phyloP scores from a whole-genome alignment of 2,329 filamentous ascomycete species.

The Emericellopsis cladophorae region DNA sequence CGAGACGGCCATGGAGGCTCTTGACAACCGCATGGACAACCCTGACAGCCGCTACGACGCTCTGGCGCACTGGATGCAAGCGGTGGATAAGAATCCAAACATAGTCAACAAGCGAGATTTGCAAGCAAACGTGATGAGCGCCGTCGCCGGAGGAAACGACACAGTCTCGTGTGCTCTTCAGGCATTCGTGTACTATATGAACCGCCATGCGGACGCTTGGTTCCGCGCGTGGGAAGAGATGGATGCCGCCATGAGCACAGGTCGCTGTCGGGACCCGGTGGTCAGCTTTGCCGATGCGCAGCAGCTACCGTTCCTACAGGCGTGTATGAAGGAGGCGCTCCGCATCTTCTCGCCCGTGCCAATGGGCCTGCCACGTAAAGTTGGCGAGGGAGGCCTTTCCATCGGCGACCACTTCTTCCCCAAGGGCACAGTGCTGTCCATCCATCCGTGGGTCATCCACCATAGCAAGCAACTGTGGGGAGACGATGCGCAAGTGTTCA shows the following conservation, averaged over 20 bases:
- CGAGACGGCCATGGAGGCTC: conserved; percentile 10
- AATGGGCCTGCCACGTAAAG: conserved; percentile 11
- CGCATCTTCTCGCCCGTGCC: conserved; percentile 19
- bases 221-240: conserved; percentile 3
- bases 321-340: conserved; percentile 25
- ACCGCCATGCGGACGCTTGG: conserved; percentile 3
- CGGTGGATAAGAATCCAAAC: conserved; percentile 5
- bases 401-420: conserved; percentile 16
- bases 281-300: conserved; percentile 10
- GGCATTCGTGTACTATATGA: conserved; percentile 6
- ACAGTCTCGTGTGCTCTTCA: conserved; percentile 6
- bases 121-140: conserved; percentile 2
- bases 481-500: conserved; percentile 15
- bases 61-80: conserved; percentile 12
- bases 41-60: conserved; percentile 11
- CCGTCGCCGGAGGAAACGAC: conserved; percentile 5
- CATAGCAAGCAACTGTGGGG: conserved; percentile 21
- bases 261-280: conserved; percentile 1
- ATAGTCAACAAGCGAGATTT: conserved; percentile 6
- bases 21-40: conserved; percentile 10
- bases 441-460: conserved; percentile 12
- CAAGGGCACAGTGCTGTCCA: conserved; percentile 11
- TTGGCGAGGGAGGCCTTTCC: conserved; percentile 15
- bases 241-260: conserved; percentile 2
- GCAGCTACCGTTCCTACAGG: conserved; percentile 19